Percentiles rank a stretch among this genome's conserved stretches.
These are phyloP conservation scores for Dactylellina sp. DNA, from an alignment of 2,329 filamentous ascomycete species.

Conservation along the genomic window DNA sequence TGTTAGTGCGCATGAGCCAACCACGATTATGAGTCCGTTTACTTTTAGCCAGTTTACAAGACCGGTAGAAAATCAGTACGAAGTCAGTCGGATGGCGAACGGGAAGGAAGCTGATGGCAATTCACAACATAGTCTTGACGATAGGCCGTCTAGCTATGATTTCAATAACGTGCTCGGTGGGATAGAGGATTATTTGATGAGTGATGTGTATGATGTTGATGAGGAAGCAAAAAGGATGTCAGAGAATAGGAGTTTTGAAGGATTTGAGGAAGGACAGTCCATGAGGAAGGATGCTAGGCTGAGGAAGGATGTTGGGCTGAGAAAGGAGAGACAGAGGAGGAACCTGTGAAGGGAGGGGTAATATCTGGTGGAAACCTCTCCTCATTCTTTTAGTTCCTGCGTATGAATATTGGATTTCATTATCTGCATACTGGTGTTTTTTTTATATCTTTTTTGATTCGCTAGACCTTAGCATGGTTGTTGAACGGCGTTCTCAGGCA, in stretches of 20 bases:
- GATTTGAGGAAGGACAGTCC: neutral
- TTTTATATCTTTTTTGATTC: neutral
- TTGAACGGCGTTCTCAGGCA: neutral
- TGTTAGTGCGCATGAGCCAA: slow-evolving; percentile 22
- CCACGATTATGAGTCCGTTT: slow-evolving; percentile 46
- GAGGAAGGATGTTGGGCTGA: neutral
- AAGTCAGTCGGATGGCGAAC: slow-evolving; percentile 27
- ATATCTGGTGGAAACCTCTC: neutral
- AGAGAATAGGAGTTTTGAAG: slow-evolving; percentile 11
- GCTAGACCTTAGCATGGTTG: slow-evolving; percentile 3
- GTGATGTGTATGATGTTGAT: slow-evolving; percentile 53
- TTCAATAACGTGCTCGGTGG: slow-evolving; percentile 48
- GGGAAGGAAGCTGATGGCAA: neutral
- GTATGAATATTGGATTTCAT: neutral
- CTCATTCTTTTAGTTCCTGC: neutral
- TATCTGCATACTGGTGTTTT: neutral
- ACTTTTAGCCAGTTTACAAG: slow-evolving; percentile 52
- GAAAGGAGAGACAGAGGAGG: neutral
- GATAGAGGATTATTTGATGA: slow-evolving; percentile 53
- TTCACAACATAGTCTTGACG: slow-evolving; percentile 3
- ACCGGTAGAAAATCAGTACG: slow-evolving; percentile 39
- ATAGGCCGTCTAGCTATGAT: slow-evolving; percentile 43
- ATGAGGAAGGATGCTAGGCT: neutral
- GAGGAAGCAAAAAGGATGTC: slow-evolving; percentile 45
- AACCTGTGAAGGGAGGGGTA: too few species aligned